A percentile compares a stretch with the other conserved stretches of the same genome.
Conservation (phyloP, 78 protist species). For the Speleostelium caveatum region DNA sequence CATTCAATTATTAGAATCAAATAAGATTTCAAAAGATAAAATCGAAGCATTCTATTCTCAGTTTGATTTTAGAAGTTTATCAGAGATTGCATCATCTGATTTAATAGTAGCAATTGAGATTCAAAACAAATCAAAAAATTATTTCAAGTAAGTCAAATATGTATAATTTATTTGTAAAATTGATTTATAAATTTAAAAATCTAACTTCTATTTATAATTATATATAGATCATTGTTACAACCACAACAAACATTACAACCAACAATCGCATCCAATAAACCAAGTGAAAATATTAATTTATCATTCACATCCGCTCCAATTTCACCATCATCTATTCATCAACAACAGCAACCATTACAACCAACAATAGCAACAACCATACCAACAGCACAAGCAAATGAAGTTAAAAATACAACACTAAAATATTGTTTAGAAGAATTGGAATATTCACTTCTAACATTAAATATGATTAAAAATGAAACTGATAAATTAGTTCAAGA, state of each 20-base stretch:
- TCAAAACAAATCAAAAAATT: slow-evolving; percentile 49
- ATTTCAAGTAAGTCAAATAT: slow-evolving; percentile 15
- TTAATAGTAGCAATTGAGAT: slow-evolving; percentile 36
- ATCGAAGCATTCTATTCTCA: slow-evolving; percentile 48
- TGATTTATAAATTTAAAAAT: too few relatives aligned
- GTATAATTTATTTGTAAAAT: too few relatives aligned
- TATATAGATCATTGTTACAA: neutral
- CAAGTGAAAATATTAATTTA: neutral
- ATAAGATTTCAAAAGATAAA: slow-evolving; percentile 34
- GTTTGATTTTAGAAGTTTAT: slow-evolving; percentile 33
- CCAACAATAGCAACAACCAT: neutral
- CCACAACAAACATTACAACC: neutral
- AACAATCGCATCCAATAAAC: neutral
- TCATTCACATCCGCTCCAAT: neutral
- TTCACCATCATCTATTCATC: neutral
- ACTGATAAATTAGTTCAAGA: neutral
- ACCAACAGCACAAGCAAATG: slow-evolving; percentile 6
- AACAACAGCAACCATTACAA: neutral
- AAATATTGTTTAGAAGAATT: slow-evolving; percentile 50
- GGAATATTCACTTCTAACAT: slow-evolving; percentile 1
- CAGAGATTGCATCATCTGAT: slow-evolving; percentile 30
- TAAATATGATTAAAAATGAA: neutral
- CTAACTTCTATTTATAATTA: too few relatives aligned
- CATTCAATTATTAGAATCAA: slow-evolving; percentile 28
- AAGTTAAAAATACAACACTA: slow-evolving; percentile 17